Evolutionary conservation across 768 basidiomycete genomes (phyloP), one percentile per base, ranked within the genome.

Genomic region (Mycena alexandri): DNA sequence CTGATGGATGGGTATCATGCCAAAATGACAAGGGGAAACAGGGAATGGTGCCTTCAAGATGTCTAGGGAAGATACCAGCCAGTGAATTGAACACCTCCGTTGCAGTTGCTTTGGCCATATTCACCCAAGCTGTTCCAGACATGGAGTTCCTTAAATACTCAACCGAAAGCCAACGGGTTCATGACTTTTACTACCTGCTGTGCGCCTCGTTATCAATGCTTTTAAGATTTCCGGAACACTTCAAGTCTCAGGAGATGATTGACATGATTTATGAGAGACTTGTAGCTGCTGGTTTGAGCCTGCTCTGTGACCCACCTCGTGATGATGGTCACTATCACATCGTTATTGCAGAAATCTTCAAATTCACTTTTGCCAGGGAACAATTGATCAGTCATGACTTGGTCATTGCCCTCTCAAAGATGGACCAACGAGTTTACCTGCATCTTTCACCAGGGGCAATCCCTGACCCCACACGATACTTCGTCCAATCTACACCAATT

Each of bases 171-270:
- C 24, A 9, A 9, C 48, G 60, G 17, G 12, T 24, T 52, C 50
- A 51, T 25, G 63, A 65, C 55, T 57, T 65, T 56, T 29, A 65
- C 52, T 65, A 65, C 47, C 52, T 65, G 3, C 22, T 65, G 42
- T 65, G 63, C 58, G 63, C 63, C 16, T 65, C 56, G 16, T 42
- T 65, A 16, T 65, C 63, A 58, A 65, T 36, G 46, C 16, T 65
- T 56, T 58, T 65, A 55, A 57, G 63, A 57, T 65, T 65, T 42
- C 53, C 63, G 22, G 63, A 65, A 65, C n/a, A 65, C 29, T 65
- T 65, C 24, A 55, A 58, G 10, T 65, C 47, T 58, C 46, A 50
- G 50, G 55, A 65, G 12, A 57, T 29, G 29, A 29, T 29, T 29
- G 29, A 29, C 29, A 29, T 29, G 29, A 29, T 29, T 29, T 29